phyloP scores from a whole-genome alignment of 352 stramenopile species.

The Pythium chondricola region DNA sequence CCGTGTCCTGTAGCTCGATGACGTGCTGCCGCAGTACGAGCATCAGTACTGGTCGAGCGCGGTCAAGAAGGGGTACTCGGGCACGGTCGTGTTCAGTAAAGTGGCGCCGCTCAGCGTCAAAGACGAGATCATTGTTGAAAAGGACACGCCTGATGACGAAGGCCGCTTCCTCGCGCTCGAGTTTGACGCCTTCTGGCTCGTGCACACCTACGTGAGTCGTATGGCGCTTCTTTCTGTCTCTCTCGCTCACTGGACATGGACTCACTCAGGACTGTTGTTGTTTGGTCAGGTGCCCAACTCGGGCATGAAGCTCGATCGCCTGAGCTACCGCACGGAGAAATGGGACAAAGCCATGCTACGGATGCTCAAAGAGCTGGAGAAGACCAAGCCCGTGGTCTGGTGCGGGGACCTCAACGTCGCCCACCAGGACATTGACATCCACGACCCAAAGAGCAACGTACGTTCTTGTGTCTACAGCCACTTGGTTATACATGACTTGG shows the following conservation, averaged over 20 bases:
- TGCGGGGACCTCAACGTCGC: slow-evolving; percentile 83
- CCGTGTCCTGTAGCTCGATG: slow-evolving; percentile 51
- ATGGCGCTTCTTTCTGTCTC: too few species aligned
- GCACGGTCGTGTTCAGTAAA: slow-evolving; percentile 71
- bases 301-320: slow-evolving; percentile 60
- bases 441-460: slow-evolving; percentile 80
- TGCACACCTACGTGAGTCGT: slow-evolving; percentile 68
- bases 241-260: too few species aligned
- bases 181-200: slow-evolving; percentile 69
- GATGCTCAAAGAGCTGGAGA: slow-evolving; percentile 65
- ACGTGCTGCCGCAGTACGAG: slow-evolving; percentile 65
- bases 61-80: slow-evolving; percentile 72
- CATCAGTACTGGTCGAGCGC: slow-evolving; percentile 78
- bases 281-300: slow-evolving; percentile 47
- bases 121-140: slow-evolving; percentile 54
- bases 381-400: slow-evolving; percentile 77
- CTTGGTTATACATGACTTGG: background rate
- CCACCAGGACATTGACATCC: slow-evolving; percentile 85
- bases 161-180: slow-evolving; percentile 76
- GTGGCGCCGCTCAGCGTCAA: slow-evolving; percentile 62
- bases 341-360: slow-evolving; percentile 73
- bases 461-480: slow-evolving; percentile 4
- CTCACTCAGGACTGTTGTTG: background rate
- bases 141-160: slow-evolving; percentile 50
- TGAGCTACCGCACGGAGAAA: slow-evolving; percentile 63